A percentile compares a stretch with the other conserved stretches of the same genome.
These are phyloP conservation scores for Quillaja saponaria DNA, from an alignment of 306 rosid genomes.

Conservation along the genomic window DNA sequence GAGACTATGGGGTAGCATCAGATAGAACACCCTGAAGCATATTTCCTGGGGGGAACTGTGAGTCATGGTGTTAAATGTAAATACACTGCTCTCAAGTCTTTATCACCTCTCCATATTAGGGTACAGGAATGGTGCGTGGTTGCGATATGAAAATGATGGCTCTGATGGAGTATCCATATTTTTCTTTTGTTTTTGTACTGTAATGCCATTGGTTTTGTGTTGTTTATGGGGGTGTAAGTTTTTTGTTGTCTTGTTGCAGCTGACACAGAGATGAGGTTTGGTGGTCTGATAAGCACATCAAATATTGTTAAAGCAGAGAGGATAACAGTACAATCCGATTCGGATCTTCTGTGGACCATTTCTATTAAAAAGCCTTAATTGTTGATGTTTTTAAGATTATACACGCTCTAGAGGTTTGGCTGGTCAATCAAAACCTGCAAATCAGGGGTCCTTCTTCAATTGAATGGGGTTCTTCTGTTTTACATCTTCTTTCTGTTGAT, in stretches of 20 bases:
- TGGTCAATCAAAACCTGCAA: conserved; percentile 8
- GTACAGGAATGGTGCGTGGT: neutral
- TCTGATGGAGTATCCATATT: neutral
- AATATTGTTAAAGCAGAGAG: conserved; percentile 67
- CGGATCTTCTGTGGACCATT: conserved; percentile 96
- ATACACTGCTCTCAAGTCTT: no score
- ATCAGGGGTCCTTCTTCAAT: conserved; percentile 15
- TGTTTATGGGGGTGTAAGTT: conserved; percentile 18
- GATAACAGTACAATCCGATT: conserved; percentile 74
- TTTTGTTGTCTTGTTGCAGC: conserved; percentile 49
- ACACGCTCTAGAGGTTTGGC: conserved; percentile 7
- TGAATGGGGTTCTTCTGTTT: conserved; percentile 27
- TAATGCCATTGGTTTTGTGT: conserved; percentile 17
- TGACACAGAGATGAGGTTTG: conserved; percentile 73
- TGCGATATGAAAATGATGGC: conserved; percentile 18
- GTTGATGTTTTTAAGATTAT: conserved; percentile 23
- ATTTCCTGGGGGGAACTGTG: no score
- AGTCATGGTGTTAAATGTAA: no score
- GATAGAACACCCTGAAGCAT: no score
- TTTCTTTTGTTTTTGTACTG: conserved; percentile 6
- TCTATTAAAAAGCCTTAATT: conserved; percentile 58
- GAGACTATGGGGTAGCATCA: no score
- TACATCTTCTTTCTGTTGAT: neutral
- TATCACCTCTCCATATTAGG: no score
- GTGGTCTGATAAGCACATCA: conserved; percentile 88